A percentile compares a stretch with the other conserved stretches of the same genome.
Conservation (phyloP, 495 filamentous ascomycete genomes). For the Penicillium tannophilum region DNA sequence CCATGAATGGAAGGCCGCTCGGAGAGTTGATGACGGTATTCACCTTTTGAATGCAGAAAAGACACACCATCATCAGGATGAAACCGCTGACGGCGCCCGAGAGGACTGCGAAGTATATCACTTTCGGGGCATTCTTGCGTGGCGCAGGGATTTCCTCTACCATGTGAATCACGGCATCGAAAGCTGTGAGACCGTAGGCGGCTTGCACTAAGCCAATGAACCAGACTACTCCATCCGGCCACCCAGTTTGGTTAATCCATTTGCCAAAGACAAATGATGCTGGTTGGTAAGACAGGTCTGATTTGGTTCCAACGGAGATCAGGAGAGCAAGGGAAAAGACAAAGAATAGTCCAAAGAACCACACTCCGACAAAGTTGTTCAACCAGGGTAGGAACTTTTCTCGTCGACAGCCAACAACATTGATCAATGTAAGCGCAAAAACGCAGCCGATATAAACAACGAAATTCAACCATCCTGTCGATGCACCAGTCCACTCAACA, state of each 20-base stretch:
- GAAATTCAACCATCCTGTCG: conserved; percentile 46
- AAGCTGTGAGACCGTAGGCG: conserved; percentile 60
- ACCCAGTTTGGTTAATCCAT: conserved; percentile 63
- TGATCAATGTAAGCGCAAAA: conserved; percentile 39
- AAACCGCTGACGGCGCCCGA: conserved; percentile 59
- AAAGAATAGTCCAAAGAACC: conserved; percentile 46
- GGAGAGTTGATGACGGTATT: conserved; percentile 52
- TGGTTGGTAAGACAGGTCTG: conserved; percentile 38
- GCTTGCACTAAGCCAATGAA: conserved; percentile 61
- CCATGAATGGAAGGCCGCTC: conserved; percentile 45
- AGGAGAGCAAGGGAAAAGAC: conserved; percentile 45
- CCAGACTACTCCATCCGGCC: conserved; percentile 64
- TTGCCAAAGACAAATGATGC: conserved; percentile 55
- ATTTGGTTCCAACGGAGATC: conserved; percentile 41
- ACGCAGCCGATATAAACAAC: conserved; percentile 45
- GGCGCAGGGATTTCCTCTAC: conserved; percentile 50
- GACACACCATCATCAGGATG: conserved; percentile 70
- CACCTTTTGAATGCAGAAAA: conserved; percentile 70
- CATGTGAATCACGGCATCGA: conserved; percentile 63
- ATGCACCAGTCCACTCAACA: conserved; percentile 38
- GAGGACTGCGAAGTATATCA: conserved; percentile 40
- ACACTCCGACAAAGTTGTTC: conserved; percentile 50
- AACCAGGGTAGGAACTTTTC: conserved; percentile 44
- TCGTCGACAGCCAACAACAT: conserved; percentile 44
- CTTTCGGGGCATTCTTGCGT: conserved; percentile 40